Percentiles rank a stretch among this genome's conserved stretches.
Conservation (phyloP, 257 asterid species). For the Asclepias syriaca region DNA sequence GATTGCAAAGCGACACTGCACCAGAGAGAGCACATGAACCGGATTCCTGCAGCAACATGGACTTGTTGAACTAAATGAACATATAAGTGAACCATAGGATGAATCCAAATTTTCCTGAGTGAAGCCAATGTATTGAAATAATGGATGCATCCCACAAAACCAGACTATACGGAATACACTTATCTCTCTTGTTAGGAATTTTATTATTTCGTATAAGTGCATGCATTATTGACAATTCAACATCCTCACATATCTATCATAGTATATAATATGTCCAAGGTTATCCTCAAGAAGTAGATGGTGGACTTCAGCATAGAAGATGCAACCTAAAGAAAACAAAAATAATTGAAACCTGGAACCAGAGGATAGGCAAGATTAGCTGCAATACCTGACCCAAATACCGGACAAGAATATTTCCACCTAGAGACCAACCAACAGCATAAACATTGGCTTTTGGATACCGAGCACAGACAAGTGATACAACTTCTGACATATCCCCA, state of each 20-base stretch:
- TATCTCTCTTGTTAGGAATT: too few species aligned
- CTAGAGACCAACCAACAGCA: slow-evolving; percentile 97
- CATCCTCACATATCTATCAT: too few species aligned
- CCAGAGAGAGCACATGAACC: slow-evolving; percentile 82
- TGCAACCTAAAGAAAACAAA: neutral
- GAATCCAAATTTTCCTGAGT: too few species aligned
- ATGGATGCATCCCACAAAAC: too few species aligned
- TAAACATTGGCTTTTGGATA: slow-evolving; percentile 75
- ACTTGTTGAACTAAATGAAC: neutral
- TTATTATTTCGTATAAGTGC: too few species aligned
- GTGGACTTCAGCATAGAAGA: neutral
- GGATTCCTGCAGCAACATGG: slow-evolving; percentile 57
- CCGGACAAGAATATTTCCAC: slow-evolving; percentile 92
- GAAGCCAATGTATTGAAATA: too few species aligned
- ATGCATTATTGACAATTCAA: too few species aligned
- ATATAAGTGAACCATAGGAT: neutral
- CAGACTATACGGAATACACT: too few species aligned
- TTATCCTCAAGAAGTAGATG: neutral
- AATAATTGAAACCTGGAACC: neutral
- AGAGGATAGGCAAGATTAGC: neutral
- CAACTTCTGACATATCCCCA: slow-evolving; percentile 82
- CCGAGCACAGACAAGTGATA: slow-evolving; percentile 55
- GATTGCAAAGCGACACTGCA: slow-evolving; percentile 92
- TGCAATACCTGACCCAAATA: slow-evolving; percentile 74
- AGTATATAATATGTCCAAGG: neutral